These are phyloP conservation scores for Mimosa bimucronata DNA, from an alignment of 306 rosid genomes.

Conservation along the genomic window DNA sequence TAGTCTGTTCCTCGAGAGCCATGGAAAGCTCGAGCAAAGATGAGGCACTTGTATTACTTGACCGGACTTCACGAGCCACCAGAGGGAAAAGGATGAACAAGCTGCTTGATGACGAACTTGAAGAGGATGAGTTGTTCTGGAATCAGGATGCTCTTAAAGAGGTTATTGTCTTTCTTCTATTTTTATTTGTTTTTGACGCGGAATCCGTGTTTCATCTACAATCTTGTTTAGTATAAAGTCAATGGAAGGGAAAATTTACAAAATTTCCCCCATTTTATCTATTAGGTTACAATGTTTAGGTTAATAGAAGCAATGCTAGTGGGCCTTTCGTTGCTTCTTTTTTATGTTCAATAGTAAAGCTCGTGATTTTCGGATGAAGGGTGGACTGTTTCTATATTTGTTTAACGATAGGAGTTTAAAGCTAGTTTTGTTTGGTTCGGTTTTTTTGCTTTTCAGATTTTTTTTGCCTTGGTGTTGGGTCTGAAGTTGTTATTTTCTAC, in stretches of 20 bases:
- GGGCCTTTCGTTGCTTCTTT: neutral
- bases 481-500: neutral
- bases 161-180: constrained; percentile 11
- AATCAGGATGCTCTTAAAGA: constrained; percentile 93
- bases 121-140: constrained; percentile 91
- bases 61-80: constrained; percentile 70
- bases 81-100: constrained; percentile 81
- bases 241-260: neutral
- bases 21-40: constrained; percentile 40
- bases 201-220: neutral
- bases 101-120: constrained; percentile 74
- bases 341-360: neutral
- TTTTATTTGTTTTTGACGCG: neutral
- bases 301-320: neutral
- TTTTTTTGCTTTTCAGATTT: neutral
- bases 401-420: neutral
- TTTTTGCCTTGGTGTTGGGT: neutral
- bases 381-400: neutral
- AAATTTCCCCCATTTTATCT: neutral
- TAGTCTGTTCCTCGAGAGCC: neutral
- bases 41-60: constrained; percentile 45
- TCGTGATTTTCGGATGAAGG: neutral
- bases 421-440: neutral
- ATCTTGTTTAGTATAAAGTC: neutral
- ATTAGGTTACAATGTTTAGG: neutral